Percentiles rank a stretch among this genome's conserved stretches.
Evolutionary conservation across 1,139 yeast species (phyloP).

Genomic region (Scheffersomyces quercinus): DNA sequence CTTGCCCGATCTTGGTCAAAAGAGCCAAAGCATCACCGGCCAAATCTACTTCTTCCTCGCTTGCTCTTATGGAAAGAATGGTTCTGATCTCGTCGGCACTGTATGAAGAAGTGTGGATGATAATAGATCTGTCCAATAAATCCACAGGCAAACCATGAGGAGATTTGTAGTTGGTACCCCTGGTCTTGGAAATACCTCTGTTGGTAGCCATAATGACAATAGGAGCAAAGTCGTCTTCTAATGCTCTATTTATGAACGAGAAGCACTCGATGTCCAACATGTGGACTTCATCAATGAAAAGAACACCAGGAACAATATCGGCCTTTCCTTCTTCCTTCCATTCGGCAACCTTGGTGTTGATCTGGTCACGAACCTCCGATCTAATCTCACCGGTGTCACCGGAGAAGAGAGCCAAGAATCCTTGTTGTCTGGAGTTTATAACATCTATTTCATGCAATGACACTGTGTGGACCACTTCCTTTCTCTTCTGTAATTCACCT

Average conservation of each 20-base stretch:
- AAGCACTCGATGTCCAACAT: constrained; percentile 98
- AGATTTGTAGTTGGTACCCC: constrained; percentile 91
- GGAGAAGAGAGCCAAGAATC: constrained; percentile 90
- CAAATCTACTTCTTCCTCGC: constrained; percentile 92
- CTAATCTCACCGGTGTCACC: constrained; percentile 99
- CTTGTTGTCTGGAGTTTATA: constrained; percentile 96
- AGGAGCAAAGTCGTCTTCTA: constrained; percentile 96
- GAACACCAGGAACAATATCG: constrained; percentile 96
- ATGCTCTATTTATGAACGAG: constrained; percentile 91
- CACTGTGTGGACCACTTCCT: constrained; percentile 94
- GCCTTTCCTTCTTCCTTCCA: constrained; percentile 99
- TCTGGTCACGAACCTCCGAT: constrained; percentile 94
- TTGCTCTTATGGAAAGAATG: constrained; percentile 87
- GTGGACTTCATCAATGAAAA: constrained; percentile 97
- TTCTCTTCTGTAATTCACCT: constrained; percentile 95
- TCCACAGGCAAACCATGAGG: constrained; percentile 98
- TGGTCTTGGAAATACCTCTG: constrained; percentile 86
- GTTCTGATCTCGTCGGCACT: constrained; percentile 80
- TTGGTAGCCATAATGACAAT: constrained; percentile 98
- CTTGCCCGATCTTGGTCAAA: constrained; percentile 88
- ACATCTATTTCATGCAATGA: constrained; percentile 97
- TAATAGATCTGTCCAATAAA: constrained; percentile 88
- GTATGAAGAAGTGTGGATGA: constrained; percentile 82
- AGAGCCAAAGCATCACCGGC: constrained; percentile 82
- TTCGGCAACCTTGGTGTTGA: constrained; percentile 94